A percentile compares a stretch with the other conserved stretches of the same genome.
phyloP scores from a whole-genome alignment of 1,139 yeast species.

The Magnusiomyces suaveolens region DNA sequence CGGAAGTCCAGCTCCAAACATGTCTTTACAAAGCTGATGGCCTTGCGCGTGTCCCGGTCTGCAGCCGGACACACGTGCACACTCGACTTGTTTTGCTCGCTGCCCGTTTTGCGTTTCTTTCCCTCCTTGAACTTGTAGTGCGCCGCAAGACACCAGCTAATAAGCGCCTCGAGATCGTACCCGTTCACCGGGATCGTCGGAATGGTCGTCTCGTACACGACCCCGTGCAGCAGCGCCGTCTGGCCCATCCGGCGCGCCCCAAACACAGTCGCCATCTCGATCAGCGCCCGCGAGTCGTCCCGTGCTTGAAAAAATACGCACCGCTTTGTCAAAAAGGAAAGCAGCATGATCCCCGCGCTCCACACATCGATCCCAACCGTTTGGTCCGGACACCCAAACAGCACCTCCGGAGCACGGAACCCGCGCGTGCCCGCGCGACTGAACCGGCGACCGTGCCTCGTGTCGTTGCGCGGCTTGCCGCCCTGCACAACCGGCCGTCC shows the following conservation, averaged over 20 bases:
- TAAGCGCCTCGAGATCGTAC: constrained; percentile 22
- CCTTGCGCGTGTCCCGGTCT: constrained; percentile 28
- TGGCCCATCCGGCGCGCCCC: constrained; percentile 63
- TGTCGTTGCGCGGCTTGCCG: constrained; percentile 31
- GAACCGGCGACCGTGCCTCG: constrained; percentile 78
- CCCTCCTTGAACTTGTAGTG: not conserved
- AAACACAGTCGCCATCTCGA: constrained; percentile 73
- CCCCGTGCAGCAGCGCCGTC: constrained; percentile 79
- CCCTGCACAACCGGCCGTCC: constrained; percentile 16
- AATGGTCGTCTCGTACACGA: constrained; percentile 65
- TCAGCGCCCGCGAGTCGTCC: constrained; percentile 84
- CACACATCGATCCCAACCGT: constrained; percentile 75
- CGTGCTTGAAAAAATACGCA: constrained; percentile 84
- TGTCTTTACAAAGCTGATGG: constrained; percentile 44
- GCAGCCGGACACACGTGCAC: not conserved
- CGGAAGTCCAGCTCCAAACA: constrained; percentile 51
- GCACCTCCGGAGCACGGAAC: constrained; percentile 88
- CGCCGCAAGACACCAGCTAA: constrained; percentile 5
- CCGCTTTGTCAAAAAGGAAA: constrained; percentile 60
- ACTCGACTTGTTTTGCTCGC: not conserved
- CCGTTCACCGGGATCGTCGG: constrained; percentile 36
- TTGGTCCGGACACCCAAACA: constrained; percentile 80
- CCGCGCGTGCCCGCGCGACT: constrained; percentile 98
- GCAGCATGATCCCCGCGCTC: constrained; percentile 83
- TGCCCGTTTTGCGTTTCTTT: not conserved